Evolutionary conservation across 345 rosid species (phyloP), one percentile per base, ranked within the genome.

Genomic region (Theobroma cacao): DNA sequence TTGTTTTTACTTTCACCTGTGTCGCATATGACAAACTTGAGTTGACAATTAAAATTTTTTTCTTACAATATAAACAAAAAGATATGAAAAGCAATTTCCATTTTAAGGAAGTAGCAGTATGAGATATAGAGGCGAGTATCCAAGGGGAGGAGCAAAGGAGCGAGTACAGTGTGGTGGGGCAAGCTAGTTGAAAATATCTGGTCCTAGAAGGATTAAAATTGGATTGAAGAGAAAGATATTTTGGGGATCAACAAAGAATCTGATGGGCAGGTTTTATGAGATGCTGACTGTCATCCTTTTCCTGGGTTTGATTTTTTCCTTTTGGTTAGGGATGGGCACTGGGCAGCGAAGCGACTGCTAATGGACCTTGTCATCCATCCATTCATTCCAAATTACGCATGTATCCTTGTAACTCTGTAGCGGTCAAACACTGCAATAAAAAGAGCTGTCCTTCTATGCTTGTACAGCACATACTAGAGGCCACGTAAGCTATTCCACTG

Each of bases 141-240:
- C 7, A 9, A n/a, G 26, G 7, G 1, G 1, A n/a, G 11, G 26
- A 8, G 13, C 6, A 22, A 31, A 2, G 0, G 48, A 65, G 48
- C 71, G 71, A 38, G 71, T 65, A 40, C 9, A 12, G 9, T 11
- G 9, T 28, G 47, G 28, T n/a, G 48, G 48, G 69, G 28, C 24
- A 65, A 65, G 70, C 70, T 22, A 64, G 28, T 33, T 66, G 72
- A 40, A 66, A 66, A 66, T 66, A 66, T 66, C 71, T 40, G 18
- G 31, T 18, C 20, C 1, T 7, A 11, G 40, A 40, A 11, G 28
- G 28, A 53, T 53, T 64, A 34, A 62, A 33, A 18, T 11, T 52
- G 10, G 40, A 20, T 34, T 18, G 24, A 9, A 20, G 20, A 36
- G 47, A 20, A 40, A 66, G 72, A 66, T 66, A 66, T 66, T 66